Conservation (phyloP, 345 rosid genomes). For the Punica granatum region DNA sequence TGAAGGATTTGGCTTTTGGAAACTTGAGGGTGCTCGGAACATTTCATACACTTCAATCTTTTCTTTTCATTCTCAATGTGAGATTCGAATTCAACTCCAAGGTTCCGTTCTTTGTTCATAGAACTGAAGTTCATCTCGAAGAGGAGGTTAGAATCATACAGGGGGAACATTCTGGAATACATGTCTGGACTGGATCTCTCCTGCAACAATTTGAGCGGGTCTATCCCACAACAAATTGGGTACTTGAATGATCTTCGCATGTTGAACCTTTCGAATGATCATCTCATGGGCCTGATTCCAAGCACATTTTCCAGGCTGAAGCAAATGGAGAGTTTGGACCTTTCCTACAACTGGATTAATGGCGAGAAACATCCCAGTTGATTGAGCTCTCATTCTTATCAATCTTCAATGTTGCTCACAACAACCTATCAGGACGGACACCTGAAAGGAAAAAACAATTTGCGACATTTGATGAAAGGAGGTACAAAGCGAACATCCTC, state of each 20-base stretch:
- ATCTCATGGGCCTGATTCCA: background rate
- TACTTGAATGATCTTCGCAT: background rate
- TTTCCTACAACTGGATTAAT: background rate
- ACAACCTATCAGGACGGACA: constrained; percentile 16
- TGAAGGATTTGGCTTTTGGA: background rate
- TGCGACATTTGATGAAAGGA: too few relatives aligned
- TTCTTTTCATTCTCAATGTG: too few relatives aligned
- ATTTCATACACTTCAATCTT: too few relatives aligned
- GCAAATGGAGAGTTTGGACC: too few relatives aligned
- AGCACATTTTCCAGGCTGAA: background rate
- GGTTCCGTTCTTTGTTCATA: too few relatives aligned
- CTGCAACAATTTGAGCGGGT: too few relatives aligned
- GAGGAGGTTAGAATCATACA: too few relatives aligned
- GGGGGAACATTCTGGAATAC: too few relatives aligned
- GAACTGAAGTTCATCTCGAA: too few relatives aligned
- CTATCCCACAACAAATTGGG: background rate
- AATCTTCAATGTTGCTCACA: constrained; percentile 7
- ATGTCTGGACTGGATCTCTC: too few relatives aligned
- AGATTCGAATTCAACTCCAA: too few relatives aligned
- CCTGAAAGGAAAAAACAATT: background rate
- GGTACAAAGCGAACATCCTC: background rate
- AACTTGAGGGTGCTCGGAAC: background rate
- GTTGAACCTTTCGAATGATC: background rate
- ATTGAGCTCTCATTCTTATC: background rate
- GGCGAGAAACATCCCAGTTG: background rate